A percentile compares a stretch with the other conserved stretches of the same genome.
phyloP scores from a whole-genome alignment of 2,329 filamentous ascomycete genomes.

The Chaetomium strumarium region DNA sequence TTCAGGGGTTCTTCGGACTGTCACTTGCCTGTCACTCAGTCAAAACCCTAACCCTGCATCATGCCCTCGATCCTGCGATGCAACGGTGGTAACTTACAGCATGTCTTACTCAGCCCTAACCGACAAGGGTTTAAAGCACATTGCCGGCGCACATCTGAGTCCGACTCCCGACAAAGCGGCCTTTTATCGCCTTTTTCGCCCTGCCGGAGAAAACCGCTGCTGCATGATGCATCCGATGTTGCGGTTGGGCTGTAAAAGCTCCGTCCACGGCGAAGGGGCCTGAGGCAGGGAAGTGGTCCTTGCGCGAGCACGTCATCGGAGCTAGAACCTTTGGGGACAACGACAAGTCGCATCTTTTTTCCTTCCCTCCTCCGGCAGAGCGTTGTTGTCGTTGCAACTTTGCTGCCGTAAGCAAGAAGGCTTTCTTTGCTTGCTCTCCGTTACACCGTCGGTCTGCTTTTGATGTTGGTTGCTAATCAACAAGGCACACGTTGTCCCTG shows the following conservation, averaged over 20 bases:
- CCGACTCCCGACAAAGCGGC: too few relatives aligned
- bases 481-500: background rate
- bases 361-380: background rate
- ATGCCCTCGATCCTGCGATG: too few relatives aligned
- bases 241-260: background rate
- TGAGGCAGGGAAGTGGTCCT: background rate
- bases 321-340: slow-evolving; percentile 17
- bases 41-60: too few relatives aligned
- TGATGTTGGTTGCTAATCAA: background rate
- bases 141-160: too few relatives aligned
- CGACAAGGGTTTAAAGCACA: too few relatives aligned
- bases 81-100: too few relatives aligned
- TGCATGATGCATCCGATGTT: background rate
- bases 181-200: too few relatives aligned
- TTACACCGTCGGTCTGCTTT: background rate
- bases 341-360: slow-evolving; percentile 6
- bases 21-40: too few relatives aligned
- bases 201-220: background rate
- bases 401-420: background rate
- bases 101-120: too few relatives aligned
- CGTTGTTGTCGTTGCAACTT: background rate
- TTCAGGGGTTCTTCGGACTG: too few relatives aligned
- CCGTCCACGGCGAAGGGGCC: background rate
- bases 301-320: slow-evolving; percentile 25
- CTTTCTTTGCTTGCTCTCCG: slow-evolving; percentile 1